A percentile compares a stretch with the other conserved stretches of the same genome.
phyloP scores from a whole-genome alignment of 2,329 filamentous ascomycete species.

The Aspergillus transmontanensis region DNA sequence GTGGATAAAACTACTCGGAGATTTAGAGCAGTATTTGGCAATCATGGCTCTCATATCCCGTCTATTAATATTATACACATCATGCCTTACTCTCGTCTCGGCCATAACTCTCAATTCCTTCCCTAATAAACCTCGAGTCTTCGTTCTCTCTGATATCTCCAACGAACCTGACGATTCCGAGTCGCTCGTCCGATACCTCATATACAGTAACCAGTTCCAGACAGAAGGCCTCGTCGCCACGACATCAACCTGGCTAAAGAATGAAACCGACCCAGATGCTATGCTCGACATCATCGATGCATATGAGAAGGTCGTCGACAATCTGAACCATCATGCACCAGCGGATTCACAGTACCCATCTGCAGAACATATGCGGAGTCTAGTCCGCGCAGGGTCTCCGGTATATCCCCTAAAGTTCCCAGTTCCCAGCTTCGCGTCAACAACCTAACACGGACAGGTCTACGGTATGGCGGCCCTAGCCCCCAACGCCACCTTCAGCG shows the following conservation, averaged over 20 bases:
- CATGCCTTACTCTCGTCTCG: not conserved
- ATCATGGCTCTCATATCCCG: not conserved
- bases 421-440: too few species aligned
- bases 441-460: not conserved
- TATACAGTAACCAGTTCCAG: conserved; percentile 52
- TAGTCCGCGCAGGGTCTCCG: conserved; percentile 45
- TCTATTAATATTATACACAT: not conserved
- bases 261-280: conserved; percentile 44
- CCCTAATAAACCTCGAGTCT: conserved; percentile 24
- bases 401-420: conserved; percentile 28
- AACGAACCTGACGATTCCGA: conserved; percentile 8
- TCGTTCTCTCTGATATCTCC: conserved; percentile 9
- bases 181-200: conserved; percentile 46
- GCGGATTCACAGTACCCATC: conserved; percentile 47
- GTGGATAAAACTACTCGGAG: not conserved
- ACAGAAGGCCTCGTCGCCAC: conserved; percentile 50
- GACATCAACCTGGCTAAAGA: conserved; percentile 51
- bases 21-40: not conserved
- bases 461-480: conserved; percentile 43
- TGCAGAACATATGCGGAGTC: conserved; percentile 36
- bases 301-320: conserved; percentile 49
- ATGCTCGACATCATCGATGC: conserved; percentile 50
- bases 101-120: not conserved
- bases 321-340: conserved; percentile 53
- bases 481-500: conserved; percentile 38